Evolutionary conservation across 164 flowering plant genomes (phyloP).

Genomic region (Kingdonia uniflora): DNA sequence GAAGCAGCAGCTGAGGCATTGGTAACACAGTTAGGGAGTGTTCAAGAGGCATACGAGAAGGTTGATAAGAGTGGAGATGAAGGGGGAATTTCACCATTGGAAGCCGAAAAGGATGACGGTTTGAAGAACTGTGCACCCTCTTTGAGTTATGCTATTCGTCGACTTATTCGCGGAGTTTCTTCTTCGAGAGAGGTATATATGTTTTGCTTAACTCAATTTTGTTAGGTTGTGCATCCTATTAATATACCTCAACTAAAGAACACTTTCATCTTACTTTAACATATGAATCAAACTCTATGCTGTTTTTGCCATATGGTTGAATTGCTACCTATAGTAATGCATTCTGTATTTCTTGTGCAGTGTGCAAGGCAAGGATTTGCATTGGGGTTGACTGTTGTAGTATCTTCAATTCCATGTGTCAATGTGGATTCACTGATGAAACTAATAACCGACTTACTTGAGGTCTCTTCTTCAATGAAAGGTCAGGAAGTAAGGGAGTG

Average conservation of each 20-base stretch:
- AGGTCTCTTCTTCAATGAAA: slow-evolving; percentile 89
- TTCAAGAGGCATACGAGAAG: slow-evolving; percentile 59
- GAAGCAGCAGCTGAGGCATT: slow-evolving; percentile 56
- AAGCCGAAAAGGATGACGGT: slow-evolving; percentile 90
- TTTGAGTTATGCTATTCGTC: slow-evolving; percentile 75
- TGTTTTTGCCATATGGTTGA: too few relatives aligned
- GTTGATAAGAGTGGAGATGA: slow-evolving; percentile 28
- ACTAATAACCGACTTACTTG: slow-evolving; percentile 50
- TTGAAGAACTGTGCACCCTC: slow-evolving; percentile 68
- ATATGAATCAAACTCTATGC: too few relatives aligned
- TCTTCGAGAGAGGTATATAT: slow-evolving; percentile 82
- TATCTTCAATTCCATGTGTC: slow-evolving; percentile 37
- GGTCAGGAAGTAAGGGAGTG: slow-evolving; percentile 94
- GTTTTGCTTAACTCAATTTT: not conserved
- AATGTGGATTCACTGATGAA: slow-evolving; percentile 59
- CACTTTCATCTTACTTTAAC: too few relatives aligned
- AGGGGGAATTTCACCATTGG: slow-evolving; percentile 39
- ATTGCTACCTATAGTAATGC: too few relatives aligned
- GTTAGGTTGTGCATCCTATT: not conserved
- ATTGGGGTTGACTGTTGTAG: slow-evolving; percentile 52
- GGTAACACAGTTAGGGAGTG: slow-evolving; percentile 48
- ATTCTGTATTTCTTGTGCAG: slow-evolving; percentile 34
- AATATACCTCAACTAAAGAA: not conserved
- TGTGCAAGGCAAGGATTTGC: slow-evolving; percentile 99
- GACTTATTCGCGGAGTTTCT: slow-evolving; percentile 95